Evolutionary conservation across 2,329 filamentous ascomycete species (phyloP).

Genomic region (Fusarium coffeatum): DNA sequence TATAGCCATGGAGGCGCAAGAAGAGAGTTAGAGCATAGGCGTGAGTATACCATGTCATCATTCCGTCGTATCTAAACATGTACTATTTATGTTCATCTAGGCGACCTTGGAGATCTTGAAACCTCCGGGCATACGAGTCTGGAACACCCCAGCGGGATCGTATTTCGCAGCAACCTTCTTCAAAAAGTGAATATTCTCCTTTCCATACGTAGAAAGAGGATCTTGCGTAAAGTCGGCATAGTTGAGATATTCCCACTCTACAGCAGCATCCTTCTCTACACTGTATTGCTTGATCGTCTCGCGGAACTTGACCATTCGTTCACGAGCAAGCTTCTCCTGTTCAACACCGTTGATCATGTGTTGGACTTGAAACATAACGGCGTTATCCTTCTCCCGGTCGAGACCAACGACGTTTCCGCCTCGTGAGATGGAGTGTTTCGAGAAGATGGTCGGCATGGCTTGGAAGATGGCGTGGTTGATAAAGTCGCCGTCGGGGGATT

Average conservation of each 20-base stretch:
- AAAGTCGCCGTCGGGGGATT: slow-evolving; percentile 9
- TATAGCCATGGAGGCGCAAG: no score
- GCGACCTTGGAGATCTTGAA: slow-evolving; percentile 20
- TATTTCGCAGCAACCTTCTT: slow-evolving; percentile 11
- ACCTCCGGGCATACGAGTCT: slow-evolving; percentile 4
- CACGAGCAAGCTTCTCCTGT: slow-evolving; percentile 13
- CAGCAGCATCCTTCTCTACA: not conserved
- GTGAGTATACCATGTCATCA: not conserved
- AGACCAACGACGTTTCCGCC: slow-evolving; percentile 14
- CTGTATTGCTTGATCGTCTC: slow-evolving; percentile 11
- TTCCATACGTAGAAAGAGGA: slow-evolving; percentile 7
- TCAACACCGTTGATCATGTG: slow-evolving; percentile 16
- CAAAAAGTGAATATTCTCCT: not conserved
- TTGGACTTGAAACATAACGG: slow-evolving; percentile 19
- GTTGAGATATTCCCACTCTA: slow-evolving; percentile 21
- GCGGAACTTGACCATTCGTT: slow-evolving; percentile 17
- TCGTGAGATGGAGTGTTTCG: slow-evolving; percentile 11
- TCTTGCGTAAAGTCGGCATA: slow-evolving; percentile 20
- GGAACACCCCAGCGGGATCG: not conserved
- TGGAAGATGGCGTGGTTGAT: slow-evolving; percentile 25
- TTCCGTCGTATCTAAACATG: not conserved
- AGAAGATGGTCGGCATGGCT: slow-evolving; percentile 16
- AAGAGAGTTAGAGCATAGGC: not conserved
- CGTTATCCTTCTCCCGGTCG: slow-evolving; percentile 11
- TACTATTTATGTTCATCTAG: rapidly evolving